A percentile compares a stretch with the other conserved stretches of the same genome.
These are phyloP conservation scores for Mycosphaerella sp. DNA, from an alignment of 2,329 filamentous ascomycete species.

Conservation along the genomic window DNA sequence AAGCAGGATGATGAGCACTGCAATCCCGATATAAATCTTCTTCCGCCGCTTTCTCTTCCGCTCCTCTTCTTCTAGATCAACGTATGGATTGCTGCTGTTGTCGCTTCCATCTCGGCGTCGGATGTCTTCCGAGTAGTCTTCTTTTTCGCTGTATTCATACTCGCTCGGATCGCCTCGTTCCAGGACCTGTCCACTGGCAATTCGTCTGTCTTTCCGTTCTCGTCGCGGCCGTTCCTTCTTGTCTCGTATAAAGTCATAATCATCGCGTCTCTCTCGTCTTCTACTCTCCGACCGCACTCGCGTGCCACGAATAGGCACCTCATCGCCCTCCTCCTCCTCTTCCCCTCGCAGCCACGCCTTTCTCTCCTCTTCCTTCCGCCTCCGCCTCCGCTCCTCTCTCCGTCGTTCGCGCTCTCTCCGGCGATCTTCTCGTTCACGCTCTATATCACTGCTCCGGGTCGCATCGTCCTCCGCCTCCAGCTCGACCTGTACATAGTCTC, in stretches of 20 bases:
- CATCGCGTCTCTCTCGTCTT: slow-evolving; percentile 3
- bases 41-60: slow-evolving; percentile 49
- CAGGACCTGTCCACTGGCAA: slow-evolving; percentile 43
- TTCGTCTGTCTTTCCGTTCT: slow-evolving; percentile 34
- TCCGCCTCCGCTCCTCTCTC: slow-evolving; percentile 30
- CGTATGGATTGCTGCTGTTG: slow-evolving; percentile 32
- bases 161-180: slow-evolving; percentile 32
- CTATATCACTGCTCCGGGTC: slow-evolving; percentile 17
- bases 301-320: slow-evolving; percentile 21
- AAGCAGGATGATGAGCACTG: slow-evolving; percentile 37
- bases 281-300: slow-evolving; percentile 1
- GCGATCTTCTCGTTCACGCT: slow-evolving; percentile 36
- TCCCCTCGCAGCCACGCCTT: slow-evolving; percentile 27
- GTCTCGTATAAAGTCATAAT: slow-evolving; percentile 20
- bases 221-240: slow-evolving; percentile 26
- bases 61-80: slow-evolving; percentile 34
- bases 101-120: slow-evolving; percentile 37
- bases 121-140: slow-evolving; percentile 37
- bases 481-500: slow-evolving; percentile 26
- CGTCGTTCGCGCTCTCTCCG: slow-evolving; percentile 26
- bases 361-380: slow-evolving; percentile 39
- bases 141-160: slow-evolving; percentile 37
- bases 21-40: slow-evolving; percentile 41
- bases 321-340: slow-evolving; percentile 29
- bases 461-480: slow-evolving; percentile 25